These are phyloP conservation scores for Trametopsis cervina DNA, from an alignment of 768 basidiomycete species.

Conservation along the genomic window DNA sequence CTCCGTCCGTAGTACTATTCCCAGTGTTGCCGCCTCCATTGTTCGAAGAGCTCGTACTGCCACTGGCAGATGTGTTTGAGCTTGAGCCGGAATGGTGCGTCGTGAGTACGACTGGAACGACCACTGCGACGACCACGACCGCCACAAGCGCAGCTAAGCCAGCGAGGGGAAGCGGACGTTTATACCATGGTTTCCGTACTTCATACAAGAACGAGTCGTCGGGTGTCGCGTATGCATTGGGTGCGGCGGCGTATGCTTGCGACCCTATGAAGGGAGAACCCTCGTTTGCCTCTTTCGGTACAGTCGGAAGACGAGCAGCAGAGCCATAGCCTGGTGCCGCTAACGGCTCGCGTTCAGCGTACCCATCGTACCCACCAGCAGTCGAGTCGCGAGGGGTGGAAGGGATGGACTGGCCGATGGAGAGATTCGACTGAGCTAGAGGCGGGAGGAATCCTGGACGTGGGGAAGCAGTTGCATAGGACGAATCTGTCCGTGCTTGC, in stretches of 20 bases:
- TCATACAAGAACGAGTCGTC: background rate
- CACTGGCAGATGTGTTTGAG: constrained; percentile 5
- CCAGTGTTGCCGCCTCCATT: background rate
- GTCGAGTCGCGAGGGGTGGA: constrained; percentile 1
- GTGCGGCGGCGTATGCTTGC: background rate
- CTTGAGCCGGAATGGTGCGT: constrained; percentile 5
- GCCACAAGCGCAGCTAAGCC: constrained; percentile 11
- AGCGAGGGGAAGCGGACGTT: constrained; percentile 19
- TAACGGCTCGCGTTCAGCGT: constrained; percentile 2
- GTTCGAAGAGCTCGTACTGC: background rate
- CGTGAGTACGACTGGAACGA: constrained; percentile 24
- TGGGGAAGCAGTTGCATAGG: background rate
- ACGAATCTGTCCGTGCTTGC: too few species aligned
- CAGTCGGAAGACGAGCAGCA: constrained; percentile 2
- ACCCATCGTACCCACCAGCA: background rate
- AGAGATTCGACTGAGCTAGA: background rate
- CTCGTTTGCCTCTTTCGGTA: background rate
- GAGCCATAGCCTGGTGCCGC: constrained; percentile 1
- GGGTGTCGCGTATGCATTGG: background rate
- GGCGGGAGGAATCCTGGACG: too few species aligned
- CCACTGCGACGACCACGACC: constrained; percentile 22
- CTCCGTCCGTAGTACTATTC: background rate
- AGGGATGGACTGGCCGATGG: background rate
- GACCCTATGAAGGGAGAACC: background rate
- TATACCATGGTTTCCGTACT: constrained; percentile 13